phyloP scores from a whole-genome alignment of 768 basidiomycete genomes.

The Podaxis carcinomalis region DNA sequence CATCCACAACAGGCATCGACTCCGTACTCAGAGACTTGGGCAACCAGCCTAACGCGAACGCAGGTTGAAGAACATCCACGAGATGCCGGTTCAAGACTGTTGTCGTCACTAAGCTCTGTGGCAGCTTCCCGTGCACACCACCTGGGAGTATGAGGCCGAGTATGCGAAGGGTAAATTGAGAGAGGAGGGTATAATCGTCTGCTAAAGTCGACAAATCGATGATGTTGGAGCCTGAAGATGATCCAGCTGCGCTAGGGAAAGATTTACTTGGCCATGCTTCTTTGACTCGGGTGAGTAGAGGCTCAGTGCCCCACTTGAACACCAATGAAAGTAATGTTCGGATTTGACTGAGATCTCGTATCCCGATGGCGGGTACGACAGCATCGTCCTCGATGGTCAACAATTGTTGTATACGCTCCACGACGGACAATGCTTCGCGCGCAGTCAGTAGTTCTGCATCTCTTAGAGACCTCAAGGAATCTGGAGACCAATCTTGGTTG shows the following conservation, averaged over 20 bases:
- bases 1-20: conserved; percentile 35
- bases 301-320: conserved; percentile 70
- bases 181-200: conserved; percentile 41
- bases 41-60: conserved; percentile 70
- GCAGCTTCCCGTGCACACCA: conserved; percentile 40
- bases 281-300: conserved; percentile 41
- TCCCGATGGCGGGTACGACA: conserved; percentile 44
- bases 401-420: conserved; percentile 32
- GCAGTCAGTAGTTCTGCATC: conserved; percentile 51
- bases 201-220: conserved; percentile 40
- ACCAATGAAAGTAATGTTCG: conserved; percentile 62
- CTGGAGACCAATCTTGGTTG: not conserved
- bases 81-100: conserved; percentile 53
- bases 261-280: conserved; percentile 33
- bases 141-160: conserved; percentile 49
- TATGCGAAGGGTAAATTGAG: conserved; percentile 37
- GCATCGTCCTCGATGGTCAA: conserved; percentile 9
- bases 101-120: conserved; percentile 60
- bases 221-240: conserved; percentile 25
- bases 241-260: conserved; percentile 6
- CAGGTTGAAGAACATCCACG: conserved; percentile 53
- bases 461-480: conserved; percentile 23
- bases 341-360: conserved; percentile 60
- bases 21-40: conserved; percentile 45
- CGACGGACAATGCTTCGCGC: conserved; percentile 44